Evolutionary conservation across 2,329 filamentous ascomycete species (phyloP), one percentile per base, ranked within the genome.

Genomic region (Diplodia intermedia): DNA sequence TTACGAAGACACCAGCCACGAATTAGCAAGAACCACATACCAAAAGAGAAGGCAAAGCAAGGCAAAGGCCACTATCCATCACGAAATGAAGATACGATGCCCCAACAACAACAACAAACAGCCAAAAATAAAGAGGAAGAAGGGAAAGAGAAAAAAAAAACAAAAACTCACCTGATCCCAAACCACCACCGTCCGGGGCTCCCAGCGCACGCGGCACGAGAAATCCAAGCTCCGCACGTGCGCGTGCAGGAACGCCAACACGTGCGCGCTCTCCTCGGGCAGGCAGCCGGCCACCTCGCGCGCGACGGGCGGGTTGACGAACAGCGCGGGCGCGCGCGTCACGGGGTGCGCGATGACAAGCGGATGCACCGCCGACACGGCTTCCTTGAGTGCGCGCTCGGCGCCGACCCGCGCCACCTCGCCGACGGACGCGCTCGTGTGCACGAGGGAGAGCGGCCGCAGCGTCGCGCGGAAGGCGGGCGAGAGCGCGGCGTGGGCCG

Each of bases 401-500:
- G 15, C 29, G 18, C 60, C 60, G 0, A 63, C 43, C 5, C 60
- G 60, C n/a, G 60, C 60, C n/a, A 63, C 60, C n/a, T 63, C 60
- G 60, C 60, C 60, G 43, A n/a, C 43, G 43, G 29, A 36, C 4
- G 60, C 60, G 43, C 43, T 52, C 31, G 60, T 63, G 60, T 63
- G 47, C 23, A 26, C 43, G 20, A 63, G 60, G 5, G 2, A 7
- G 11, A 71, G 61, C 2, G 69, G 36, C 33, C 69, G 69, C 36
- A 71, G 67, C 18, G 65, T 67, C 9, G 15, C 40, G 49, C 68
- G 68, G 26, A 67, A 60, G 23, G 62, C 47, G 6, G 53, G 57
- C 40, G 70, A 71, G n/a, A 71, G 69, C 5, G 62, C 62, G 49
- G 33, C 36, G 50, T 65, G 55, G 36, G 62, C 62, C 33, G 62